Evolutionary conservation across 169 alveolate genomes (phyloP), one percentile per base, ranked within the genome.

Genomic region (Eimeria zaria): DNA sequence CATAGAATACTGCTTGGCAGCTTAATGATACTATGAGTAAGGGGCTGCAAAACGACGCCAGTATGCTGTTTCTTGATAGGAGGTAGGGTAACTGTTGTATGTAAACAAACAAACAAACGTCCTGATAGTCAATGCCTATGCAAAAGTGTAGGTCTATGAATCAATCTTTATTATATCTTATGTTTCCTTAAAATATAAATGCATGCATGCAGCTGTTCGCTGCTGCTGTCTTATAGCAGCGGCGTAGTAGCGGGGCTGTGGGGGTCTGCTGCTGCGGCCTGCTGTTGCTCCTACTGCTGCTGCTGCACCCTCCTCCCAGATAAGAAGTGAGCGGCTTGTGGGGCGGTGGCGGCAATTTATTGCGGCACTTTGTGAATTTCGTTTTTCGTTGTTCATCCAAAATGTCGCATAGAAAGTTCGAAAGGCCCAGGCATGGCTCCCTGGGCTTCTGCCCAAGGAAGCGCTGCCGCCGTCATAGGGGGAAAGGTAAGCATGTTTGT

Each of bases 371-470:
- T 88, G 95, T 53, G 62, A 62, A 39, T 36, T 39, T 20, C 64
- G 53, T 5, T n/a, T 88, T 64, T 41, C 53, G 53, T 64, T 44
- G 24, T 48, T 41, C 39, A 62, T 58, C 20, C 30, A 98, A 92
- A 95, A 99, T 99, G 99, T 99, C 99, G 73, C 99, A 99, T 98
- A 98, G 99, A 92, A 99, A 99, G 99, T 99, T 99, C 97, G 99
- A 99, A 98, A 98, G 99, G 96, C 99, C 99, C 74, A 99, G 99
- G 97, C 99, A 99, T 96, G 99, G 99, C 88, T 98, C 99, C 36
- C 98, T 99, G 97, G 99, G 99, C 85, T 99, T 99, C 98, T 98
- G 99, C 88, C 99, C 99, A 36, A 97, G 99, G 97, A 99, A 99
- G 98, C 97, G 99, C 78, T 98, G 99, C 97, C 98, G 98, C 95